Conservation (phyloP, 345 rosid genomes). For the Melaleuca quinquenervia region DNA sequence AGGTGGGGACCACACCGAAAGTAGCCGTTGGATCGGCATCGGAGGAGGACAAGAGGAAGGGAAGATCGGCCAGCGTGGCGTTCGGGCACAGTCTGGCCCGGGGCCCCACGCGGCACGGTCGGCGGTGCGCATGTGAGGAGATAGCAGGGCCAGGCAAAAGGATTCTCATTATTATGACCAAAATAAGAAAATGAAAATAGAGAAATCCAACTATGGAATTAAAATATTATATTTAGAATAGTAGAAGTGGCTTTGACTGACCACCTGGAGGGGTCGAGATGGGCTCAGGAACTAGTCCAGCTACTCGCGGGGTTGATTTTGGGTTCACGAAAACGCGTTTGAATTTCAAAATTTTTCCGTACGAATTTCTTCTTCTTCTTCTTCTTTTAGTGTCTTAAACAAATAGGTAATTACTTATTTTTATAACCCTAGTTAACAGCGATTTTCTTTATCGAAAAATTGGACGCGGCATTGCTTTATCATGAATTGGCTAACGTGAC, state of each 20-base stretch:
- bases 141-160: neutral
- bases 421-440: neutral
- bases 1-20: constrained; percentile 10
- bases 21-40: constrained; percentile 40
- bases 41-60: neutral
- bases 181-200: neutral
- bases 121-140: neutral
- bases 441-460: too few relatives aligned
- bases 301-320: too few relatives aligned
- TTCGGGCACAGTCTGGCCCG: neutral
- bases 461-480: too few relatives aligned
- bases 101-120: neutral
- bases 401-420: neutral
- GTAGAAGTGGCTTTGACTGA: too few relatives aligned
- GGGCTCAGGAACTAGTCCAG: too few relatives aligned
- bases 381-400: too few relatives aligned
- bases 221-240: neutral
- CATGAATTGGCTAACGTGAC: too few relatives aligned
- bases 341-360: too few relatives aligned
- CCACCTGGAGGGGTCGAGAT: too few relatives aligned
- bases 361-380: too few relatives aligned
- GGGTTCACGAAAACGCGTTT: too few relatives aligned
- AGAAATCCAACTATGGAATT: neutral
- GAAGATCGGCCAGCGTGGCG: neutral
- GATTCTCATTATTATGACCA: neutral